A percentile compares a stretch with the other conserved stretches of the same genome.
These are phyloP conservation scores for Candida nitratophila DNA, from an alignment of 805 yeast species.

Conservation along the genomic window DNA sequence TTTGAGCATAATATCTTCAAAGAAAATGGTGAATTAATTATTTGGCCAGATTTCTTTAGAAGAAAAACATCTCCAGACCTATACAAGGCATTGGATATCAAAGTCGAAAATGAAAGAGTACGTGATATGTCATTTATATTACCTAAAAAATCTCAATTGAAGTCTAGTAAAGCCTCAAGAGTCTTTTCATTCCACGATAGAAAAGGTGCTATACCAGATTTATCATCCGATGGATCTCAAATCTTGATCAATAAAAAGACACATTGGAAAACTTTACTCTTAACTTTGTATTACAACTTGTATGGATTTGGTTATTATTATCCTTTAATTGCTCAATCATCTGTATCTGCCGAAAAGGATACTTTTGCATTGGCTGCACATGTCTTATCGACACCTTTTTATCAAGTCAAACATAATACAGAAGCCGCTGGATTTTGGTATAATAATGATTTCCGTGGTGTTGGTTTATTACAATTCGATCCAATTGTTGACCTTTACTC, in stretches of 20 bases:
- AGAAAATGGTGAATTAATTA: slow-evolving; percentile 42
- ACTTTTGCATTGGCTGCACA: slow-evolving; percentile 46
- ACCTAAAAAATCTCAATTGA: slow-evolving; percentile 10
- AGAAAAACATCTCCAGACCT: slow-evolving; percentile 67
- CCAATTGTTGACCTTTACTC: slow-evolving; percentile 35
- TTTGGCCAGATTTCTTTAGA: slow-evolving; percentile 84
- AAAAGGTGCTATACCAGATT: slow-evolving; percentile 41
- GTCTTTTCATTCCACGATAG: slow-evolving; percentile 19
- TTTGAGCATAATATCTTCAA: slow-evolving; percentile 41
- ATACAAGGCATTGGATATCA: slow-evolving; percentile 47
- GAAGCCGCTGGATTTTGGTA: slow-evolving; percentile 43
- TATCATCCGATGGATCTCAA: slow-evolving; percentile 46
- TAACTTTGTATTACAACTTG: slow-evolving; percentile 43
- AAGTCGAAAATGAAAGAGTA: slow-evolving; percentile 26
- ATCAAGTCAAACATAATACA: slow-evolving; percentile 39
- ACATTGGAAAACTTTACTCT: slow-evolving; percentile 39
- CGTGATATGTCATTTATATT: slow-evolving; percentile 24
- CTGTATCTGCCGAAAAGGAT: slow-evolving; percentile 40
- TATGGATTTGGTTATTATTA: slow-evolving; percentile 38
- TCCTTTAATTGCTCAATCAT: slow-evolving; percentile 31
- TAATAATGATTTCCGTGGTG: slow-evolving; percentile 31
- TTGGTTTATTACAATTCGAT: slow-evolving; percentile 48
- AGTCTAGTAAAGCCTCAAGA: slow-evolving; percentile 21
- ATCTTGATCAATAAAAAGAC: slow-evolving; percentile 38
- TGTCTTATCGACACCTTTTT: slow-evolving; percentile 31